Base-by-base conservation (phyloP, 1,284 basidiomycete genomes). In the Fomitopsis palustris region DNA sequence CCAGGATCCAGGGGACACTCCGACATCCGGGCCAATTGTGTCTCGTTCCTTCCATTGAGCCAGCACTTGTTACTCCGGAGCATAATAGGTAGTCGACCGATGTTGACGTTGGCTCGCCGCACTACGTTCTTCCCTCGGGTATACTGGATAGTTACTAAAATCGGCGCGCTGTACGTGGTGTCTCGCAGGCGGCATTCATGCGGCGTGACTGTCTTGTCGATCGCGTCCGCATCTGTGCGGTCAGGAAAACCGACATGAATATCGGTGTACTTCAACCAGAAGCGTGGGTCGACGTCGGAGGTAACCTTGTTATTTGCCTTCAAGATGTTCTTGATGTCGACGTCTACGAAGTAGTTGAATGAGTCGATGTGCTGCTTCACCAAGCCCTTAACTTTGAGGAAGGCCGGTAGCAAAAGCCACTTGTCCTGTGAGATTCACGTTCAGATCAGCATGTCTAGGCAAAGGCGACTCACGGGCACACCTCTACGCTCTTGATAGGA, bases 301-400 rank as follows among this genome's bases (percentile, higher is more conserved):
- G 92, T 93, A 69, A 97, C 88, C 69, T 93, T 93, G 74, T 87
- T 88, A 73, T 98, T 98, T 14, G 95, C 95, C 63, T 89, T 90
- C 56, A 98, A 87, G 68, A 99, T 98, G 68, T 96, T 96, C 74
- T 96, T 96, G 71, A 98, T 92, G 71, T 98, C 96, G 39, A 93
- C 90, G 70, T 99, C 93, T 68, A 99, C 94, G 73, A 99, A 99
- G 76, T 98, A 97, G 78, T 99, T 99, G 87, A 97, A 99, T 9
- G 96, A 98, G 75, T 99, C 98, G 67, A 99, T 94, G 72, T 99
- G 97, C 74, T 99, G 97, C 78, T 99, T 99, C 62, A 98, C 96
- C n/a, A 98, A 86, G 65, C 96, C 96, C 70, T 98, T 98, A 62
- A 96, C 93, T 74, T 96, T 92, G 58, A 98, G 81, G 70, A 98